Percentiles rank a stretch among this genome's conserved stretches.
Evolutionary conservation across 2,329 filamentous ascomycete genomes (phyloP).

Genomic region (Fusarium sp.): DNA sequence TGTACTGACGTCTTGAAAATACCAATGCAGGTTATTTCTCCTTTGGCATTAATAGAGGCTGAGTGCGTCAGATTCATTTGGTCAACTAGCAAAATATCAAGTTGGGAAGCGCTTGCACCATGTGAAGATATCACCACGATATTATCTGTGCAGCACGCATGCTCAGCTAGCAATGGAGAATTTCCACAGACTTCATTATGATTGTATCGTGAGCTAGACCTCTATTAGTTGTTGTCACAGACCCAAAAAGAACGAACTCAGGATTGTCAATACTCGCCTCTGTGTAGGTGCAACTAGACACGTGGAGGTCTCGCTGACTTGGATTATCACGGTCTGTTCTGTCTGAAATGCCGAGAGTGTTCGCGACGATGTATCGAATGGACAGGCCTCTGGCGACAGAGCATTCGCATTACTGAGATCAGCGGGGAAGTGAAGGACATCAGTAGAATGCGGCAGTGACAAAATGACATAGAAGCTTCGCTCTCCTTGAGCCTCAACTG

Average conservation of each 20-base stretch:
- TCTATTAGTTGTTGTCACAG: slow-evolving; percentile 21
- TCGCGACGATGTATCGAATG: slow-evolving; percentile 62
- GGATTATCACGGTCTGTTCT: slow-evolving; percentile 54
- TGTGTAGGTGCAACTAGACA: slow-evolving; percentile 50
- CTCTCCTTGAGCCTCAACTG: slow-evolving; percentile 28
- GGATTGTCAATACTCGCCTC: slow-evolving; percentile 38
- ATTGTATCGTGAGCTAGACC: slow-evolving; percentile 42
- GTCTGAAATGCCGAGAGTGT: slow-evolving; percentile 59
- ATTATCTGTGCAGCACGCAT: slow-evolving; percentile 53
- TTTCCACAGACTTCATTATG: slow-evolving; percentile 47
- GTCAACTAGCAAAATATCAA: slow-evolving; percentile 53
- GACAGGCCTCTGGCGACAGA: slow-evolving; percentile 51
- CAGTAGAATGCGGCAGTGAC: slow-evolving; percentile 59
- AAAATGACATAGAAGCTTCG: slow-evolving; percentile 52
- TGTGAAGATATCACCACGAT: slow-evolving; percentile 56
- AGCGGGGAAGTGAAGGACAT: slow-evolving; percentile 58
- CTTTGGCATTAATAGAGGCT: slow-evolving; percentile 49
- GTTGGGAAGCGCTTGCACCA: slow-evolving; percentile 46
- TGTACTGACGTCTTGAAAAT: slow-evolving; percentile 43
- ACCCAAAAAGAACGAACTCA: neutral
- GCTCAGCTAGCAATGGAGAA: slow-evolving; percentile 47
- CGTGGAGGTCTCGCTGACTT: slow-evolving; percentile 62
- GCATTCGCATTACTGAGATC: slow-evolving; percentile 58
- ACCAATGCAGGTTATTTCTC: slow-evolving; percentile 61
- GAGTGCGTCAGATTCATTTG: slow-evolving; percentile 43